These are phyloP conservation scores for Didymella glomerata DNA, from an alignment of 2,329 filamentous ascomycete genomes.

Conservation along the genomic window DNA sequence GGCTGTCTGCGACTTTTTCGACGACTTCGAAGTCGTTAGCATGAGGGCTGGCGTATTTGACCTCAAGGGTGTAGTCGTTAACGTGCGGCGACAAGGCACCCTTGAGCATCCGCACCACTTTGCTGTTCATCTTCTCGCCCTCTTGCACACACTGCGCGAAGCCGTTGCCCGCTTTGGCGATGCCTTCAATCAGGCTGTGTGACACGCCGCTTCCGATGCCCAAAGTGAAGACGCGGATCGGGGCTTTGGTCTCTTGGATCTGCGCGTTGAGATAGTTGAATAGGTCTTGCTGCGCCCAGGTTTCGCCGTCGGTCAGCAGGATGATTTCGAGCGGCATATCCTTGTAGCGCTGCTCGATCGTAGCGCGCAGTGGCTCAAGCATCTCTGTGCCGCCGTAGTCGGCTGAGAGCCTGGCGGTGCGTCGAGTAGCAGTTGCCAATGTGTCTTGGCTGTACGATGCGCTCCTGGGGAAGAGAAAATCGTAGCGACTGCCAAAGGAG, in stretches of 20 bases:
- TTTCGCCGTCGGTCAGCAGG: slow-evolving; percentile 65
- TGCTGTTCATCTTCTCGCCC: slow-evolving; percentile 72
- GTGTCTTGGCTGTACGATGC: slow-evolving; percentile 57
- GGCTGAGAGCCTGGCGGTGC: slow-evolving; percentile 55
- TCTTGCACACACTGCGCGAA: slow-evolving; percentile 68
- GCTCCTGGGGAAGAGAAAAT: slow-evolving; percentile 60
- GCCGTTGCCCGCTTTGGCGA: slow-evolving; percentile 66
- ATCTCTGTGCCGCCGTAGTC: slow-evolving; percentile 65
- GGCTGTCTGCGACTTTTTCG: slow-evolving; percentile 63
- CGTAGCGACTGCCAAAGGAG: slow-evolving; percentile 65
- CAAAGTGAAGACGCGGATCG: slow-evolving; percentile 64
- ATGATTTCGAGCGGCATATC: slow-evolving; percentile 62
- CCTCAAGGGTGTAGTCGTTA: slow-evolving; percentile 68
- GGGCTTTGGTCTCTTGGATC: slow-evolving; percentile 51
- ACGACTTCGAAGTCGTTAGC: slow-evolving; percentile 70
- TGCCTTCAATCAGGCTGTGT: slow-evolving; percentile 65
- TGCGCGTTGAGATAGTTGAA: slow-evolving; percentile 60
- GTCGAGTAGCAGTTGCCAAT: slow-evolving; percentile 55
- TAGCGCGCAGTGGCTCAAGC: slow-evolving; percentile 56
- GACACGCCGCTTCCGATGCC: slow-evolving; percentile 65
- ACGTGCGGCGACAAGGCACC: slow-evolving; percentile 73
- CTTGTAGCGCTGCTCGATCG: slow-evolving; percentile 57
- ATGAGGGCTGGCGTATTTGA: slow-evolving; percentile 63
- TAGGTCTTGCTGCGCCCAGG: slow-evolving; percentile 59
- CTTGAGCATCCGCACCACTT: slow-evolving; percentile 78